Percentiles rank a stretch among this genome's conserved stretches.
Conservation (phyloP, 1,284 basidiomycete species). For the Trametes polyzona region DNA sequence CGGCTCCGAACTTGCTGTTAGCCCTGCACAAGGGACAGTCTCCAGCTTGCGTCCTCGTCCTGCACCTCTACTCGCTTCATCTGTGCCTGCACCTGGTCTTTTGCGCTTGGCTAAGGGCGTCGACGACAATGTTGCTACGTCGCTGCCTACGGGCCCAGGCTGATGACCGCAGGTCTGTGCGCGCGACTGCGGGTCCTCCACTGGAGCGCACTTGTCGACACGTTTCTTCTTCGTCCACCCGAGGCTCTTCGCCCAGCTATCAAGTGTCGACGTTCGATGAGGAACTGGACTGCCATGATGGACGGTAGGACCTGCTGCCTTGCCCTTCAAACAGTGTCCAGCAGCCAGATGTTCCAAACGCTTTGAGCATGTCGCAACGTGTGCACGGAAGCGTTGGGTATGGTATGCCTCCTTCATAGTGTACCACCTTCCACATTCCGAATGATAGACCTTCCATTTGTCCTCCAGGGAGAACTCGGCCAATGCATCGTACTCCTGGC, state of each 20-base stretch:
- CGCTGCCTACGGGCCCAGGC: too few relatives aligned
- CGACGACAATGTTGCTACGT: too few relatives aligned
- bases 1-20: background rate
- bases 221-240: background rate
- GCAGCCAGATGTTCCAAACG: background rate
- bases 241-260: too few relatives aligned
- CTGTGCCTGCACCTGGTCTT: too few relatives aligned
- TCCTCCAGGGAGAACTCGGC: background rate
- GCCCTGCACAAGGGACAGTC: background rate
- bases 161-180: too few relatives aligned
- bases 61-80: background rate
- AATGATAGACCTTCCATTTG: conserved; percentile 2
- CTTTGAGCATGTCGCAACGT: background rate
- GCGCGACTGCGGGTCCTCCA: too few relatives aligned
- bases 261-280: too few relatives aligned
- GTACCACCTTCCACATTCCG: conserved; percentile 5
- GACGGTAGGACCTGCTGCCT: background rate
- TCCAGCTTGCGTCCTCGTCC: background rate
- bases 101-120: too few relatives aligned
- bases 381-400: background rate
- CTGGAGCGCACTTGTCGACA: too few relatives aligned
- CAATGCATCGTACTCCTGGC: background rate
- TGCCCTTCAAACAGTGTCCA: background rate
- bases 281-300: too few relatives aligned
- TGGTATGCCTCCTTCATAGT: conserved; percentile 6